A percentile compares a stretch with the other conserved stretches of the same genome.
Evolutionary conservation across 345 rosid species (phyloP).

Genomic region (Adansonia digitata): DNA sequence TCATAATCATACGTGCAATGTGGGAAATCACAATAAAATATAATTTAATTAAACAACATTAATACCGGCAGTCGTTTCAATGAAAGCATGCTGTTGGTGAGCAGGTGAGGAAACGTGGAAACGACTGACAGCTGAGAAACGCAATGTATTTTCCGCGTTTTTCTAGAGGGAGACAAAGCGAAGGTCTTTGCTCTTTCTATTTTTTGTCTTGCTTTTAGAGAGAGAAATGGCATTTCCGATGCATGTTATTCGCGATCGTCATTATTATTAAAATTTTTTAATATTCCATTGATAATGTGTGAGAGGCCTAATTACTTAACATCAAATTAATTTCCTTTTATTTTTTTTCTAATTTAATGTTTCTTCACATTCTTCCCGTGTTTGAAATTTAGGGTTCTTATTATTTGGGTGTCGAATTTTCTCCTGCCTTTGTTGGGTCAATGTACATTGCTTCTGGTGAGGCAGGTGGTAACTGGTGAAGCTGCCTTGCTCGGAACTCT

Average conservation of each 20-base stretch:
- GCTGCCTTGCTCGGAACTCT: background rate
- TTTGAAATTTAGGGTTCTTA: background rate
- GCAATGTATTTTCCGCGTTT: constrained; percentile 6
- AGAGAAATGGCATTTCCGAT: too few species aligned
- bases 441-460: background rate
- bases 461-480: constrained; percentile 3
- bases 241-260: too few species aligned
- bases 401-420: background rate
- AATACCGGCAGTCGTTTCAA: constrained; percentile 25
- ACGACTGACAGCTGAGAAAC: background rate
- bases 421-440: background rate
- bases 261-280: too few species aligned
- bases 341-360: too few species aligned
- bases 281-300: too few species aligned
- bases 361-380: too few species aligned
- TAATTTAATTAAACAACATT: background rate
- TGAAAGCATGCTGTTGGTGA: background rate
- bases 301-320: too few species aligned
- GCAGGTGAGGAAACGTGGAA: background rate
- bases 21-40: background rate
- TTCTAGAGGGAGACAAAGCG: background rate
- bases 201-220: background rate
- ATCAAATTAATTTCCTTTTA: too few species aligned
- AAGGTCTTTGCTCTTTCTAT: background rate
- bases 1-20: background rate